Evolutionary conservation across 1,139 yeast species (phyloP), one percentile per base, ranked within the genome.

Genomic region (Martiniozyma asiatica): DNA sequence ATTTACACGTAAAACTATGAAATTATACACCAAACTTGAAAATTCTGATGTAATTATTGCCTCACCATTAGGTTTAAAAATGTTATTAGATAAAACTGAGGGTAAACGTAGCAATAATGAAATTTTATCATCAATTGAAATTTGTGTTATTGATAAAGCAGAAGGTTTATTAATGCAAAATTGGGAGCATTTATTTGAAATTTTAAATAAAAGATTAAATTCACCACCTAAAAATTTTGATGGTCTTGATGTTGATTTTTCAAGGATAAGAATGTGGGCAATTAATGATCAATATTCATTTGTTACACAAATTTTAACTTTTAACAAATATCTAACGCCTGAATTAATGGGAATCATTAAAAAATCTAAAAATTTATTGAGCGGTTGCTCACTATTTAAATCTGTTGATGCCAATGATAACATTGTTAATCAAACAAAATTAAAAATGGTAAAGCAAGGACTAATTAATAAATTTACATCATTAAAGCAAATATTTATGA

Each of bases 161-260:
- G 85, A 85, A 48, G 84, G 87, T 25, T 64, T 87, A 39, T 82
- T 81, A 49, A 81, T 80, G 81, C 98, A 92, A 56, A 85, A 87
- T 47, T 80, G 96, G 89, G 81, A 80, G 24, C 94, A 89, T 56
- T 67, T 89, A 6, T 52, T 53, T 11, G 65, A 63, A 24, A 65
- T 76, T 0, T 68, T 87, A n/a, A 60, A 77, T 45, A 73, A 76
- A 40, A 73, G 78, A 48, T 45, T 85, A 35, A 85, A 85, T 54
- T 61, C 66, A 36, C 71, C 84, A 26, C 98, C 98, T 5, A 68
- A 68, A 38, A 65, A 68, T 31, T 77, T 79, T 44, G 44, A 43
- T 18, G 38, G 36, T 10, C 34, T 45, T 8, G 93, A 81, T 41
- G 81, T 94, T 14, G 98, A 89, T 56, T 89, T 89, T 52, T 75